Conservation (phyloP, 768 basidiomycete genomes). For the Suillus americanus region DNA sequence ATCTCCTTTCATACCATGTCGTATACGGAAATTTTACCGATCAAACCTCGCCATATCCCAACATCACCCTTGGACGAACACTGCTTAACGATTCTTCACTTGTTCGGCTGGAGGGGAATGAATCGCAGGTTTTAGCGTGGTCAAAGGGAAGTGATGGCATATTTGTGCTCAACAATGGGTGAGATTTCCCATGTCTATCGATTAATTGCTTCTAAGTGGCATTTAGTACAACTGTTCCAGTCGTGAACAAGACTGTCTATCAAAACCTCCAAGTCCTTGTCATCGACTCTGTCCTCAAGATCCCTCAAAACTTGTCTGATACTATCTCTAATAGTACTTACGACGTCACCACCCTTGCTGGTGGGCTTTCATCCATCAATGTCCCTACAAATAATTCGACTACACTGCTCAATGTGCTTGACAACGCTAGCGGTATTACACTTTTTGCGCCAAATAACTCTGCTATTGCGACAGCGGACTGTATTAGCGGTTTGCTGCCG, state of each 20-base stretch:
- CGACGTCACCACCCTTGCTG: slow-evolving; percentile 43
- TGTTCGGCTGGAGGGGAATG: slow-evolving; percentile 57
- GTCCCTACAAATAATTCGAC: slow-evolving; percentile 22
- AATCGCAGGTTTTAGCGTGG: slow-evolving; percentile 57
- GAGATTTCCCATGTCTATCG: slow-evolving; percentile 12
- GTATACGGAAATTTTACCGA: slow-evolving; percentile 51
- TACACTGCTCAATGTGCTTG: slow-evolving; percentile 29
- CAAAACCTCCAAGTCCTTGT: slow-evolving; percentile 46
- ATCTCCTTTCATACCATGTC: slow-evolving; percentile 58
- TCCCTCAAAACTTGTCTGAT: slow-evolving; percentile 48
- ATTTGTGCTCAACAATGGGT: slow-evolving; percentile 51
- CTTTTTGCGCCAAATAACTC: slow-evolving; percentile 63
- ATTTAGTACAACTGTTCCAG: slow-evolving; percentile 28
- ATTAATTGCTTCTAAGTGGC: slow-evolving; percentile 5
- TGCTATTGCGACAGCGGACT: slow-evolving; percentile 42
- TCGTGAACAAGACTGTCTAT: slow-evolving; percentile 39
- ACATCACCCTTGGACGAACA: slow-evolving; percentile 63
- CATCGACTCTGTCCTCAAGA: slow-evolving; percentile 49
- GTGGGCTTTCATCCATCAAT: slow-evolving; percentile 21
- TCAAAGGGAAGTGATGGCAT: slow-evolving; percentile 37
- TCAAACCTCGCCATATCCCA: slow-evolving; percentile 46
- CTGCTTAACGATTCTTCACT: slow-evolving; percentile 49
- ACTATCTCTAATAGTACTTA: slow-evolving; percentile 38
- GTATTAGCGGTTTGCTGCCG: slow-evolving; percentile 33
- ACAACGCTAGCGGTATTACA: slow-evolving; percentile 52